These are phyloP conservation scores for Podaxis sp. DNA, from an alignment of 768 basidiomycete genomes.

Conservation along the genomic window DNA sequence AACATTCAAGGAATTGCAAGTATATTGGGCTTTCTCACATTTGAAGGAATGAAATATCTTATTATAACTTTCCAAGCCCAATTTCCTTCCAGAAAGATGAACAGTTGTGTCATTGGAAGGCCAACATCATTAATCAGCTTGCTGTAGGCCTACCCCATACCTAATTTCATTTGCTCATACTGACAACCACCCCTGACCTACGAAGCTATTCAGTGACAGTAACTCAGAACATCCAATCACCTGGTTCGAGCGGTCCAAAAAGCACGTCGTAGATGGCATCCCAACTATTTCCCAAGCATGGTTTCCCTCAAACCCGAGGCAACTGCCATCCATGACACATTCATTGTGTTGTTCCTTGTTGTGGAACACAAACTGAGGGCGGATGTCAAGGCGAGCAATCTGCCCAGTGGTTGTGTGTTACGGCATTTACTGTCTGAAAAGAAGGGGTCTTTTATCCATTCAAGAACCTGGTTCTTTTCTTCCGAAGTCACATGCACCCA, in stretches of 20 bases:
- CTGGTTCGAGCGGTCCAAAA: background rate
- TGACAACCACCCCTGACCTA: background rate
- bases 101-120: slow-evolving; percentile 21
- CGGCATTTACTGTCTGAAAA: background rate
- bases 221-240: background rate
- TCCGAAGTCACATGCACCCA: slow-evolving; percentile 34
- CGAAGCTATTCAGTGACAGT: background rate
- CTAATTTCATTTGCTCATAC: background rate
- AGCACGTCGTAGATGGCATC: background rate
- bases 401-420: background rate
- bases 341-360: background rate
- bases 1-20: slow-evolving; percentile 20
- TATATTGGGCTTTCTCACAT: background rate
- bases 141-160: slow-evolving; percentile 16
- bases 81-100: slow-evolving; percentile 22
- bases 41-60: background rate
- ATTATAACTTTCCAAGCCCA: slow-evolving; percentile 16
- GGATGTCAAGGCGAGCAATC: background rate
- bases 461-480: background rate
- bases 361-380: background rate
- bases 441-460: background rate
- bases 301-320: background rate
- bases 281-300: background rate
- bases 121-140: slow-evolving; percentile 18
- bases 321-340: background rate